These are phyloP conservation scores for Dothideomycetes sp. DNA, from an alignment of 2,329 filamentous ascomycete species.

Conservation along the genomic window DNA sequence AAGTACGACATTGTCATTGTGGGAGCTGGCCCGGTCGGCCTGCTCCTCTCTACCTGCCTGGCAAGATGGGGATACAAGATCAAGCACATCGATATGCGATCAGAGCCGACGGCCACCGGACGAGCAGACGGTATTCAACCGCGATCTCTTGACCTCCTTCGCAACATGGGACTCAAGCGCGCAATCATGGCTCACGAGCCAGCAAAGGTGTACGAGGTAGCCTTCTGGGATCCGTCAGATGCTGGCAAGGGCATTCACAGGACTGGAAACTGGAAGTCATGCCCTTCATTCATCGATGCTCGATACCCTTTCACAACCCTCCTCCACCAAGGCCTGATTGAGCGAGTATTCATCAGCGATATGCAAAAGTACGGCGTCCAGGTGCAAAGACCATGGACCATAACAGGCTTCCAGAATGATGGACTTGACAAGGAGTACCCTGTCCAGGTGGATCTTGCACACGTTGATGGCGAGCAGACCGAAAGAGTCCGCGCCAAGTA, in stretches of 20 bases:
- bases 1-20: constrained; percentile 67
- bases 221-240: constrained; percentile 51
- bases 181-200: constrained; percentile 80
- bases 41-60: constrained; percentile 78
- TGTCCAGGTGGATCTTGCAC: constrained; percentile 65
- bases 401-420: constrained; percentile 50
- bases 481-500: constrained; percentile 57
- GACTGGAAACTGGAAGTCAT: constrained; percentile 70
- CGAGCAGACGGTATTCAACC: constrained; percentile 89
- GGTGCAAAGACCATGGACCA: constrained; percentile 51
- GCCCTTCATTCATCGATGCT: constrained; percentile 67
- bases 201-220: constrained; percentile 68
- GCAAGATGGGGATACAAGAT: constrained; percentile 90
- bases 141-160: constrained; percentile 72
- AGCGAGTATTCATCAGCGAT: constrained; percentile 51
- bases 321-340: constrained; percentile 52
- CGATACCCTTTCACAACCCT: constrained; percentile 54
- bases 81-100: constrained; percentile 86
- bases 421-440: constrained; percentile 58
- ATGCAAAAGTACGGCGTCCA: constrained; percentile 46
- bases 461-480: constrained; percentile 58
- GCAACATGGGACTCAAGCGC: constrained; percentile 82
- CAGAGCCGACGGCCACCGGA: constrained; percentile 74
- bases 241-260: constrained; percentile 44
- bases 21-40: constrained; percentile 78